Percentiles rank a stretch among this genome's conserved stretches.
phyloP scores from a whole-genome alignment of 23 red algal species.

The Agarophyton chilense region DNA sequence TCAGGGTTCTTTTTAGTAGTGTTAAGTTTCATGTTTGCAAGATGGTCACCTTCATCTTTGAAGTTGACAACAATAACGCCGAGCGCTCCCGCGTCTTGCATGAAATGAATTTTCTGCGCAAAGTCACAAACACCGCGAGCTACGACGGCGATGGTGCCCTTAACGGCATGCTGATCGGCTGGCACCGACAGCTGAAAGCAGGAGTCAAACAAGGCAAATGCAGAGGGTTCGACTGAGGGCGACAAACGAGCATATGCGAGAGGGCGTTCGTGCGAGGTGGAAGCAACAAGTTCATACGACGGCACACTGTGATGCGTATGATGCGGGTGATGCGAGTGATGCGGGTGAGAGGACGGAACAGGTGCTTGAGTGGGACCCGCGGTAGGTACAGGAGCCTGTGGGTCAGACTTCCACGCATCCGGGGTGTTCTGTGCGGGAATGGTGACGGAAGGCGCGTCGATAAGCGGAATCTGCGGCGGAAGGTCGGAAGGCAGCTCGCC shows the following conservation, averaged over 20 bases:
- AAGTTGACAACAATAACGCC: constrained; percentile 89
- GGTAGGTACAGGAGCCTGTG: background rate
- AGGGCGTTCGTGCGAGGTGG: background rate
- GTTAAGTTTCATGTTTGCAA: constrained; percentile 87
- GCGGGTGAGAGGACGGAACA: background rate
- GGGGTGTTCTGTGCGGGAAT: background rate
- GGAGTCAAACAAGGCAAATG: constrained; percentile 45
- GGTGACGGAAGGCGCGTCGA: background rate
- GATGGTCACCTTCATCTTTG: constrained; percentile 61
- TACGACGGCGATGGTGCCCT: constrained; percentile 60
- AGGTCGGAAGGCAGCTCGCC: background rate
- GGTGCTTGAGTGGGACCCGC: background rate
- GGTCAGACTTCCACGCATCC: background rate
- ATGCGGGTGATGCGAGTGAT: background rate
- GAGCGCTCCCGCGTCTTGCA: constrained; percentile 77
- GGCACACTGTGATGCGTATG: background rate
- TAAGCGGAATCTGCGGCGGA: background rate
- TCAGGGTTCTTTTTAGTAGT: constrained; percentile 31
- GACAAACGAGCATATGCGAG: background rate
- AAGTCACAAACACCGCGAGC: constrained; percentile 84
- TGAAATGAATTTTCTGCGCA: constrained; percentile 66
- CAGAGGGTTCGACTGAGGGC: background rate
- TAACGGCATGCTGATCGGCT: constrained; percentile 29
- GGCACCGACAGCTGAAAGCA: constrained; percentile 48
- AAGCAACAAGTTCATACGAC: background rate